Evolutionary conservation across 371 early-diverging fungal genomes (phyloP).

Genomic region (Saksenaea oblongispora): DNA sequence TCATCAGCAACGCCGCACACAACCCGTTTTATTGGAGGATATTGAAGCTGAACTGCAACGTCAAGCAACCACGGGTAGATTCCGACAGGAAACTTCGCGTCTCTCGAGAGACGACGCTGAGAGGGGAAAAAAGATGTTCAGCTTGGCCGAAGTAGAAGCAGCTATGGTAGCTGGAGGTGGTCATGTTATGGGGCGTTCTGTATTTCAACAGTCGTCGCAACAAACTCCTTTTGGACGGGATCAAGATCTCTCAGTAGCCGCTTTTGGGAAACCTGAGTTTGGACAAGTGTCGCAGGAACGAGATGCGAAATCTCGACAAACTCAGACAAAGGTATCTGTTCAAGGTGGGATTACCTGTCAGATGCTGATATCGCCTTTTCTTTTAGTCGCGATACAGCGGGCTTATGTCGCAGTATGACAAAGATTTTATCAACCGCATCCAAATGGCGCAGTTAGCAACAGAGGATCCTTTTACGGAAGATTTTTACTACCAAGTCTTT

Average conservation of each 20-base stretch:
- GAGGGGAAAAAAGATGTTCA: slow-evolving; percentile 55
- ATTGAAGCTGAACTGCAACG: slow-evolving; percentile 62
- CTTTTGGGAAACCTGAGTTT: background rate
- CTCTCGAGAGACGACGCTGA: slow-evolving; percentile 9
- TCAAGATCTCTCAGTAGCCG: background rate
- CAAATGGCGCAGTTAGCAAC: slow-evolving; percentile 92
- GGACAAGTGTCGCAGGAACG: slow-evolving; percentile 8
- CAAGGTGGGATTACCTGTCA: background rate
- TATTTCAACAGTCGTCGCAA: background rate
- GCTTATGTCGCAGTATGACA: slow-evolving; percentile 93
- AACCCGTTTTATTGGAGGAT: slow-evolving; percentile 49
- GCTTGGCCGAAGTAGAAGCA: slow-evolving; percentile 74
- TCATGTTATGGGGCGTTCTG: slow-evolving; percentile 28
- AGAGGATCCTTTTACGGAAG: slow-evolving; percentile 88
- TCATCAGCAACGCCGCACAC: slow-evolving; percentile 33
- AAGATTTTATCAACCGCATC: slow-evolving; percentile 88
- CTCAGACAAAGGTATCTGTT: slow-evolving; percentile 2
- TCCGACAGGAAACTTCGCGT: slow-evolving; percentile 23
- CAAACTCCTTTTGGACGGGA: background rate
- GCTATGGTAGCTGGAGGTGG: slow-evolving; percentile 43
- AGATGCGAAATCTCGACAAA: slow-evolving; percentile 5
- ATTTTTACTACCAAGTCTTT: slow-evolving; percentile 93
- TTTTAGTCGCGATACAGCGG: slow-evolving; percentile 74
- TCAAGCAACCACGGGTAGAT: slow-evolving; percentile 22
- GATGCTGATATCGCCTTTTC: background rate